These are phyloP conservation scores for Choricystis sp. DNA, from an alignment of 139 green algal species.

Conservation along the genomic window DNA sequence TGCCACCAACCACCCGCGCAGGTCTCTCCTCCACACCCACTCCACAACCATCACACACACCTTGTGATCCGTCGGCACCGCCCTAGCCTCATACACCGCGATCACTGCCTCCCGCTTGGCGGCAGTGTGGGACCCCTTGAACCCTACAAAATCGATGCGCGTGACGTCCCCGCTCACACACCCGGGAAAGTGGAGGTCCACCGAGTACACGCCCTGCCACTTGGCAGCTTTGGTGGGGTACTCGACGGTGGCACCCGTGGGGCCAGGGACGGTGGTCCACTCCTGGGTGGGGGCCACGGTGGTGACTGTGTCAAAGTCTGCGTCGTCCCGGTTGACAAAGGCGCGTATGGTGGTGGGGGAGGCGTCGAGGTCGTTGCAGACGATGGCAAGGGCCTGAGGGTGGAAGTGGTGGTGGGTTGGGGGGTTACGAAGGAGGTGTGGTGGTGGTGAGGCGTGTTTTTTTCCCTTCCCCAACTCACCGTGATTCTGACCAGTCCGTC, in stretches of 20 bases:
- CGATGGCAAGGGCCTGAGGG: too few species aligned
- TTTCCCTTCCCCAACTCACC: conserved; percentile 4
- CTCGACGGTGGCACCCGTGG: conserved; percentile 19
- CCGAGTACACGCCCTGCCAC: conserved; percentile 53
- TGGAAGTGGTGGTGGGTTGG: too few species aligned
- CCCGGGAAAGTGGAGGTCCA: conserved; percentile 46
- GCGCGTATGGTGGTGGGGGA: background rate
- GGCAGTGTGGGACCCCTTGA: conserved; percentile 48
- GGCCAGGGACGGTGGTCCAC: conserved; percentile 35
- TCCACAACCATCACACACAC: too few species aligned
- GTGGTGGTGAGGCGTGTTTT: too few species aligned
- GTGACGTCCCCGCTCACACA: conserved; percentile 28
- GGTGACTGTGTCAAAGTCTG: conserved; percentile 43
- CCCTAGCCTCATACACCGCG: conserved; percentile 54
- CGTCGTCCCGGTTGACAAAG: conserved; percentile 55
- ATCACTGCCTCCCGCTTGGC: conserved; percentile 42
- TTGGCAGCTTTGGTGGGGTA: conserved; percentile 46
- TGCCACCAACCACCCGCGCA: too few species aligned
- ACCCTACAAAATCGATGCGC: conserved; percentile 51
- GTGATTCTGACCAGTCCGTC: conserved; percentile 57
- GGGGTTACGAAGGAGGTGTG: too few species aligned
- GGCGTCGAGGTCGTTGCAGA: background rate
- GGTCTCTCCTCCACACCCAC: background rate
- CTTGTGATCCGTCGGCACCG: conserved; percentile 29
- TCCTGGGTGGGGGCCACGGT: conserved; percentile 42